A percentile compares a stretch with the other conserved stretches of the same genome.
Conservation (phyloP, 208 protist genomes). For the Leishmania turanica region DNA sequence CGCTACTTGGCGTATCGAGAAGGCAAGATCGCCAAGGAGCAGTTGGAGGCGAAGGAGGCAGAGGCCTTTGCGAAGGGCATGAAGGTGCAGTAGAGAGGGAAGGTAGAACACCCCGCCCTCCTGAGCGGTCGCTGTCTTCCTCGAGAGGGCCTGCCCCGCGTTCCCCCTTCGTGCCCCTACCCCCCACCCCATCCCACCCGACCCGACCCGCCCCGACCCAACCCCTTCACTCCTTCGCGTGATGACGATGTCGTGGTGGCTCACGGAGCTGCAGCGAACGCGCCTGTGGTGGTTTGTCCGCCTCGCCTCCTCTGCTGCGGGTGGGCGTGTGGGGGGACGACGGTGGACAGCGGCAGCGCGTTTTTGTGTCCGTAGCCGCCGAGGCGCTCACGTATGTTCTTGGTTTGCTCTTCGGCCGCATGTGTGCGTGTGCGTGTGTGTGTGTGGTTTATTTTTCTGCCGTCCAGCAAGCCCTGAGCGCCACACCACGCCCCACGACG, state of each 20-base stretch:
- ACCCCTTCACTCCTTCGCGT: neutral
- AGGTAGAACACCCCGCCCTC: neutral
- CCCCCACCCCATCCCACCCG: neutral
- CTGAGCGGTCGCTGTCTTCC: neutral
- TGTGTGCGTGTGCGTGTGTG: neutral
- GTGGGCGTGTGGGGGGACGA: neutral
- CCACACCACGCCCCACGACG: neutral
- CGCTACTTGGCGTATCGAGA: slow-evolving; percentile 42
- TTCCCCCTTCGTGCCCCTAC: neutral
- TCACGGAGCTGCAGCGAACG: neutral
- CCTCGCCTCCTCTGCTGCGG: neutral
- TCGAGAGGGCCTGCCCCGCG: neutral
- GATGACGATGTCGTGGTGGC: neutral
- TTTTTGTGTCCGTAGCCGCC: neutral
- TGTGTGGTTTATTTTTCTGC: neutral
- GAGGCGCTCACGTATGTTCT: neutral
- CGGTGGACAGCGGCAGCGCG: too few species aligned
- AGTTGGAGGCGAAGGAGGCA: slow-evolving; percentile 26
- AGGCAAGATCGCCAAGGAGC: slow-evolving; percentile 33
- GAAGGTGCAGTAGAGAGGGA: neutral
- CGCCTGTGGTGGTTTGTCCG: neutral
- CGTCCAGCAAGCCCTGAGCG: neutral
- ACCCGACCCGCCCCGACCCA: too few species aligned
- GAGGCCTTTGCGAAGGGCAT: slow-evolving; percentile 21
- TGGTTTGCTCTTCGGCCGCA: too few species aligned